A percentile compares a stretch with the other conserved stretches of the same genome.
phyloP scores from a whole-genome alignment of 306 rosid species.

The Prunus mume region DNA sequence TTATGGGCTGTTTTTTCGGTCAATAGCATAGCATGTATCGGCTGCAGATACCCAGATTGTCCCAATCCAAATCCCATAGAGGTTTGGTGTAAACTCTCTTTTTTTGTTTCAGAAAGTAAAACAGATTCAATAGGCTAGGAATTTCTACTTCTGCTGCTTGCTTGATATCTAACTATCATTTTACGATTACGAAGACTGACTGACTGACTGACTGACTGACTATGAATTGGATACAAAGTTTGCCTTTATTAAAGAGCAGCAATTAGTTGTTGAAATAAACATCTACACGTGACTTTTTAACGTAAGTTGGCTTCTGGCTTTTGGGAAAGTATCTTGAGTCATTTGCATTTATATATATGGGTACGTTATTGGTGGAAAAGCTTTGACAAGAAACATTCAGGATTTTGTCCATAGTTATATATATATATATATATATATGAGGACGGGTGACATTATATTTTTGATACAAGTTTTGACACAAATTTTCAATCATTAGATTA shows the following conservation, averaged over 20 bases:
- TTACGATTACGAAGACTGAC: too few relatives aligned
- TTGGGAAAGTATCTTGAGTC: background rate
- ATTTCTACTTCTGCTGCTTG: too few relatives aligned
- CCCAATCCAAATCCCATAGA: background rate
- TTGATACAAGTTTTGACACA: too few relatives aligned
- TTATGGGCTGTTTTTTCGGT: background rate
- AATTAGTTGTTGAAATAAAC: background rate
- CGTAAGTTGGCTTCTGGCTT: background rate
- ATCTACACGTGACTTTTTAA: background rate
- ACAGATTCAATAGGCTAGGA: background rate
- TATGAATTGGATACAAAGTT: background rate
- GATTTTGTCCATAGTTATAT: background rate
- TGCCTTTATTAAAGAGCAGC: background rate
- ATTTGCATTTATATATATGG: background rate
- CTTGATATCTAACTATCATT: too few relatives aligned
- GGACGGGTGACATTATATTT: too few relatives aligned
- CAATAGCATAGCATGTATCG: background rate
- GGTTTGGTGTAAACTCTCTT: background rate
- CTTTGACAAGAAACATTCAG: background rate
- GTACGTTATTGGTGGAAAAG: conserved; percentile 6
- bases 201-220: too few relatives aligned
- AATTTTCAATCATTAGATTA: too few relatives aligned
- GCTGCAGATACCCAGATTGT: too few relatives aligned
- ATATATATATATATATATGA: too few relatives aligned
- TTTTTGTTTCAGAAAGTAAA: background rate